Evolutionary conservation across 75 land plant species (phyloP).

Genomic region (Sequoiadendron giganteum): DNA sequence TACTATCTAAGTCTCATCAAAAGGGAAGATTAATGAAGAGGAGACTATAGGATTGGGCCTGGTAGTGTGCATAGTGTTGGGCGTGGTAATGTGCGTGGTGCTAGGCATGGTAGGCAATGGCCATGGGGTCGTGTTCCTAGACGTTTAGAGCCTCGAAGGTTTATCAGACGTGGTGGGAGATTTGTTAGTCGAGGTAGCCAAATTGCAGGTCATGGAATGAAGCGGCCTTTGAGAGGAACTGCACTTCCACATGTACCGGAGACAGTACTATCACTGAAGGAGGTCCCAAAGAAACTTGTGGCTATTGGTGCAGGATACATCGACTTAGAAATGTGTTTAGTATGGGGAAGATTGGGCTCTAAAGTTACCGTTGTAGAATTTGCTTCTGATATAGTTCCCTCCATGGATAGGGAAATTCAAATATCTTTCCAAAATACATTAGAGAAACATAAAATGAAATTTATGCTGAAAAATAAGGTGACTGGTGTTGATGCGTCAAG

Average conservation of each 20-base stretch:
- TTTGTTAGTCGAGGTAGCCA: constrained; percentile 17
- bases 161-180: constrained; percentile 15
- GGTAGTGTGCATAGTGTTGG: no score
- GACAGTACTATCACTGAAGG: neutral
- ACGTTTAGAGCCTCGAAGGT: constrained; percentile 8
- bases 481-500: no score
- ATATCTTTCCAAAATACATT: no score
- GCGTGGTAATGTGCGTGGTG: constrained; percentile 24
- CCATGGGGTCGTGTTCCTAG: constrained; percentile 17
- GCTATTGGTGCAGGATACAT: no score
- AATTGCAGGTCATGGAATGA: constrained; percentile 12
- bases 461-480: no score
- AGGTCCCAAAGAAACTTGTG: no score
- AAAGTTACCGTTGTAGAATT: no score
- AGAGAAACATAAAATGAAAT: no score
- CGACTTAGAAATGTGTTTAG: no score
- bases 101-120: constrained; percentile 15
- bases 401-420: no score
- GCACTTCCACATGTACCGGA: neutral
- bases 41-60: constrained; percentile 29
- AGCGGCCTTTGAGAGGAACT: constrained; percentile 13
- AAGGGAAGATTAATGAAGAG: constrained; percentile 60
- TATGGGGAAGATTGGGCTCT: no score
- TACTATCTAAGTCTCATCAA: constrained; percentile 73
- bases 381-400: no score